Evolutionary conservation across 2,329 filamentous ascomycete species (phyloP), one percentile per base, ranked within the genome.

Genomic region (Fusarium sp.): DNA sequence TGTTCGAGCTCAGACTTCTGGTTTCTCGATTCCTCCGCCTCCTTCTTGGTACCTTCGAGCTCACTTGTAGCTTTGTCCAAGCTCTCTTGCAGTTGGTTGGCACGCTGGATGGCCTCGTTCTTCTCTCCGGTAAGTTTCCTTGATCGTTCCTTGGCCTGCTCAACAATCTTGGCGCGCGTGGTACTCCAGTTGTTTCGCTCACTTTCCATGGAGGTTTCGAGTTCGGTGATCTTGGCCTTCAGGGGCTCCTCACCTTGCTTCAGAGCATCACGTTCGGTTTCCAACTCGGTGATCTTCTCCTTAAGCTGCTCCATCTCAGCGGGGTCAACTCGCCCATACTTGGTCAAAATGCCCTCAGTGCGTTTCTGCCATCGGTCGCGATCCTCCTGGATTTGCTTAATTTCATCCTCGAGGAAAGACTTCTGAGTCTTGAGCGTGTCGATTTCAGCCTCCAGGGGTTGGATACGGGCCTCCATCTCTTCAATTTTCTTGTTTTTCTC

Each of bases 361-460:
- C 96, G 92, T 85, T 98, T 95, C 82, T 97, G 95, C 93, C 95
- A 98, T 65, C 94, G 90, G 79, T 98, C 95, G 22, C 96, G 92
- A 79, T 98, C 95, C 77, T 96, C 93, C 74, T 97, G 93, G 15
- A 98, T 87, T 71, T 98, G 89, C 78, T 93, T 94, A 79, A 98
- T 90, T 79, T 98, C 95, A 18, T 94, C 94, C 74, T 97, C 92
- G 77, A 95, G 92, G 73, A 92, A 93, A 68, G 92, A 90, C 71
- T 94, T 88, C 70, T 95, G 90, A 66, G 92, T 94, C 79, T 97
- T 93, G 20, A 98, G 86, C 78, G 97, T 95, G 16, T 91, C 88
- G 45, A 98, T 91, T 70, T 91, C 92, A 59, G 90, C 89, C 80
- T 97, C 92, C 24, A 98, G 86, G 15, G 96, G 96, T 76, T 96